Conservation (phyloP, 2,329 filamentous ascomycete genomes). For the Botrytis hyacinthi region DNA sequence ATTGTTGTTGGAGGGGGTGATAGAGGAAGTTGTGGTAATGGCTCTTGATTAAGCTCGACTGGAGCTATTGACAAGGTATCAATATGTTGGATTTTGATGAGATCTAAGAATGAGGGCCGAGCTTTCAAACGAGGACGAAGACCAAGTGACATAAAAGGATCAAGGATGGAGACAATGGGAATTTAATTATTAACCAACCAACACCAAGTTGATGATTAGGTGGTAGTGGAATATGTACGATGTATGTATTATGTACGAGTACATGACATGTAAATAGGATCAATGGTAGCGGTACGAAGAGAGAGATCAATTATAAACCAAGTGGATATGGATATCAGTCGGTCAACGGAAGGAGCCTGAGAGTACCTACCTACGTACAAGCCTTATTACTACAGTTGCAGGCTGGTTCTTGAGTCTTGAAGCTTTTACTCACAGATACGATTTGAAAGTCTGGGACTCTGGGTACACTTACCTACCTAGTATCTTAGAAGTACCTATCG, state of each 20-base stretch:
- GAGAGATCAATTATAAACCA: background rate
- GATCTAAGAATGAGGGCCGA: constrained; percentile 61
- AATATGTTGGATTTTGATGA: constrained; percentile 52
- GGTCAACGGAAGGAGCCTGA: constrained; percentile 1
- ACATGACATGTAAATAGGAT: background rate
- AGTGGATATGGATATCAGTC: constrained; percentile 1
- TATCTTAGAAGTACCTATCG: too few relatives aligned
- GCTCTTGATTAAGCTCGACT: constrained; percentile 36
- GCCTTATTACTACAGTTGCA: background rate
- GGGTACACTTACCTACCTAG: too few relatives aligned
- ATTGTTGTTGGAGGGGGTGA: constrained; percentile 36
- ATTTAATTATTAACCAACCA: background rate
- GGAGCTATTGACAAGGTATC: constrained; percentile 41
- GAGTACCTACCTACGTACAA: background rate
- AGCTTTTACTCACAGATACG: background rate
- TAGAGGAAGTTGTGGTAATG: constrained; percentile 46
- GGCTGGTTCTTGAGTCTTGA: background rate
- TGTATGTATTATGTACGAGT: background rate
- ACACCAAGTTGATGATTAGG: background rate
- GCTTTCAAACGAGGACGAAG: constrained; percentile 54
- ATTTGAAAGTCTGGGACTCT: background rate
- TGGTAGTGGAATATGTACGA: background rate
- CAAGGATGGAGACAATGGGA: constrained; percentile 1
- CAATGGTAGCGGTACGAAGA: background rate
- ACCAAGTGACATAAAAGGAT: constrained; percentile 38